phyloP scores from a whole-genome alignment of 768 basidiomycete genomes.

The Pholiota conissans region DNA sequence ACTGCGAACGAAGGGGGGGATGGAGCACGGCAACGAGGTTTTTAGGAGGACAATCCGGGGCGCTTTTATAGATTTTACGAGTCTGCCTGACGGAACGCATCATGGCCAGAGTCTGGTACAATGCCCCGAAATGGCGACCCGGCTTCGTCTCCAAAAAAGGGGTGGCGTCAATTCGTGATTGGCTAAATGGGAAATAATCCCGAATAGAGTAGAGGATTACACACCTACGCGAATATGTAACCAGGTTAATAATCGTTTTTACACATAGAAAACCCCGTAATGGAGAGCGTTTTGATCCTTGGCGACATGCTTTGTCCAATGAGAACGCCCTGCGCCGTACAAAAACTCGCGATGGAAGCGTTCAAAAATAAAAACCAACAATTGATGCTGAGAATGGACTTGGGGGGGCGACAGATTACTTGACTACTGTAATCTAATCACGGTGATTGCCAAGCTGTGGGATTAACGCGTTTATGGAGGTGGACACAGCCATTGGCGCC shows the following conservation, averaged over 20 bases:
- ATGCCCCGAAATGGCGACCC: slow-evolving; percentile 13
- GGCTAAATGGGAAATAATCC: slow-evolving; percentile 9
- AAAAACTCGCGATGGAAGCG: background rate
- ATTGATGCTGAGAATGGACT: slow-evolving; percentile 11
- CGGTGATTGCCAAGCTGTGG: slow-evolving; percentile 20
- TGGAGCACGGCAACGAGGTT: slow-evolving; percentile 8
- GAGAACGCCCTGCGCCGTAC: background rate
- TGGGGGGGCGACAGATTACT: background rate
- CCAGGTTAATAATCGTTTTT: background rate
- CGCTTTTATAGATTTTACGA: slow-evolving; percentile 22
- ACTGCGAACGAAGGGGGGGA: slow-evolving; percentile 5
- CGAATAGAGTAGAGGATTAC: slow-evolving; percentile 7
- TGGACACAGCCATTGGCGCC: slow-evolving; percentile 8
- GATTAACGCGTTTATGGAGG: slow-evolving; percentile 9
- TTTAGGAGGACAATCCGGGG: slow-evolving; percentile 8
- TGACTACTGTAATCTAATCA: slow-evolving; percentile 24
- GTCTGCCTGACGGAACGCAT: slow-evolving; percentile 20
- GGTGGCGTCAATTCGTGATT: slow-evolving; percentile 12
- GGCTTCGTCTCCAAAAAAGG: slow-evolving; percentile 7
- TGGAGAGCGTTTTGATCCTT: background rate
- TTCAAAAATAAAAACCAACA: slow-evolving; percentile 2
- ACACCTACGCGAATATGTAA: background rate
- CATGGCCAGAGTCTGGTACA: slow-evolving; percentile 16
- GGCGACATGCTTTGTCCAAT: background rate
- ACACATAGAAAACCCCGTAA: background rate